Evolutionary conservation across 768 basidiomycete species (phyloP), one percentile per base, ranked within the genome.

Genomic region (Lyophyllum semitale): DNA sequence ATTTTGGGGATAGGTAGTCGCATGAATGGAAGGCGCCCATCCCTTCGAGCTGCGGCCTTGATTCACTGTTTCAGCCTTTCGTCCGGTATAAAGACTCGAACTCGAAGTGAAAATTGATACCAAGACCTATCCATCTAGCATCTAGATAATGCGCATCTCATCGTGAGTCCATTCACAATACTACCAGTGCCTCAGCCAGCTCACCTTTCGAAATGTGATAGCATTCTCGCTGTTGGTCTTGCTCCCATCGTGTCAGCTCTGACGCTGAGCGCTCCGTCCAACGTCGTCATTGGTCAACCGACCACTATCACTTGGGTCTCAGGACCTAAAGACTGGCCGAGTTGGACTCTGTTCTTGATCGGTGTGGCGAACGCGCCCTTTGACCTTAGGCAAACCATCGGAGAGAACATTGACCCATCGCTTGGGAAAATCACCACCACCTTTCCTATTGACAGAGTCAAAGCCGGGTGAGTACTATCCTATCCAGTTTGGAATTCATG

Each of bases 271-370:
- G 17, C 23, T 9, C 51, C 54, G 1, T 53, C 48, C 29, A 59
- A 42, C 54, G 51, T 54, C 25, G 54, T 56, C 29, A 49, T 57
- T 8, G 54, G 58, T 11, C 23, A 53, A 8, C 51, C 52, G 4
- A 59, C 60, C 37, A 51, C 47, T n/a, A 51, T 61, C 33, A 42
- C 51, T 18, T 59, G 54, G 54, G 35, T 37, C 22, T n/a, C 38
- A 22, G 30, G 4, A 29, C 30, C 49, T 9, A 53, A n/a, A 8
- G 54, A 55, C 47, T 48, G 37, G 45, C 44, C 51, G 18, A 45
- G 41, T 23, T 59, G 48, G 33, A 50, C 54, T 17, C 40, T 59
- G 7, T 56, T 54, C 38, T 54, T 51, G 1, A 57, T 51, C 26
- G 54, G 52, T 23, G 25, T 32, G 8, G 40, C 12, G 13, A 15